Conservation (phyloP, 2,329 filamentous ascomycete species). For the Phyllosticta citriasiana region DNA sequence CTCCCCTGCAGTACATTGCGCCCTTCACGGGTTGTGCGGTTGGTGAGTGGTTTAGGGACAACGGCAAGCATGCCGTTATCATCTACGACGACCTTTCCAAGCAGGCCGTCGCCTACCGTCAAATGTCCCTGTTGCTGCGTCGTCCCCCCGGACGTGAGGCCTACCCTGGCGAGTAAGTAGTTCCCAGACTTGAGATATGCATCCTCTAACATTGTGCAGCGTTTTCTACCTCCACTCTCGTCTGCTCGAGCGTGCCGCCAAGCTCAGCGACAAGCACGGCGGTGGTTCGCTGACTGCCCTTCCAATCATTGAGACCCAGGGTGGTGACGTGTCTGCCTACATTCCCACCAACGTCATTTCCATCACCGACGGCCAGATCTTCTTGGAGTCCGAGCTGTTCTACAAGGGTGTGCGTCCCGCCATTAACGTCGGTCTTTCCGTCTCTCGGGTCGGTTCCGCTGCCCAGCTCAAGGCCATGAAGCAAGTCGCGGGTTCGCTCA, state of each 20-base stretch:
- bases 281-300: constrained; percentile 96
- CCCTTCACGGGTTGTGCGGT: constrained; percentile 69
- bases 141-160: constrained; percentile 98
- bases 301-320: constrained; percentile 97
- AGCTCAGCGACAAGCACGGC: constrained; percentile 93
- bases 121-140: constrained; percentile 97
- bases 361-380: constrained; percentile 99
- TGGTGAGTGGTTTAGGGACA: constrained; percentile 70
- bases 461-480: constrained; percentile 99
- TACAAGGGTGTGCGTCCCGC: constrained; percentile 99
- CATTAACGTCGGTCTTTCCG: constrained; percentile 99
- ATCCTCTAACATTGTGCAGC: constrained; percentile 24
- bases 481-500: constrained; percentile 98
- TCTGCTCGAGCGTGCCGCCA: constrained; percentile 97
- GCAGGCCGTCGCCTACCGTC: constrained; percentile 95
- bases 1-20: constrained; percentile 86
- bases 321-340: constrained; percentile 99
- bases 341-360: constrained; percentile 99
- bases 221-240: constrained; percentile 99
- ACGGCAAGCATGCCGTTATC: constrained; percentile 78
- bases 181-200: background rate
- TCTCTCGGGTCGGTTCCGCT: constrained; percentile 98
- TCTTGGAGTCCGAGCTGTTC: constrained; percentile 98
- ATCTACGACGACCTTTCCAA: constrained; percentile 95
- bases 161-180: constrained; percentile 76